Conservation (phyloP, 306 rosid genomes). For the Crotalaria pallida region DNA sequence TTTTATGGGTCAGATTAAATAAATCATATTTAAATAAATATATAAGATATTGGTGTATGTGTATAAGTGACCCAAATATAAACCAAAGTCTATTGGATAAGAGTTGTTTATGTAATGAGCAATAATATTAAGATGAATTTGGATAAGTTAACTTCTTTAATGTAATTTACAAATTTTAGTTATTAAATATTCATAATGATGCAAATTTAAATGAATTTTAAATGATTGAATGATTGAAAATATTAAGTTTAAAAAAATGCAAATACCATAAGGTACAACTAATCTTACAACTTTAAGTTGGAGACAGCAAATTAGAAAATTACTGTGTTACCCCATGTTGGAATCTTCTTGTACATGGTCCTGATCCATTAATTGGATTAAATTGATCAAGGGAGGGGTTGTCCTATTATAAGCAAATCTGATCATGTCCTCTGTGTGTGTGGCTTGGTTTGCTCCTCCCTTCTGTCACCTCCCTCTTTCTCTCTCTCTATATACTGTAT, state of each 20-base stretch:
- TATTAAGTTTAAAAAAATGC: too few species aligned
- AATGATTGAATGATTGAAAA: too few species aligned
- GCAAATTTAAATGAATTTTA: too few species aligned
- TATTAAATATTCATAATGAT: too few species aligned
- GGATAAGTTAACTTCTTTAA: too few species aligned
- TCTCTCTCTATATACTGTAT: too few species aligned
- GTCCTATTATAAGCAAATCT: constrained; percentile 18
- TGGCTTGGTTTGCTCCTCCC: constrained; percentile 17
- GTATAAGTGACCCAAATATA: neutral
- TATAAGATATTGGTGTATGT: neutral
- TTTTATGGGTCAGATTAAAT: too few species aligned
- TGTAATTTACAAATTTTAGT: too few species aligned
- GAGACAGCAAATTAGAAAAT: neutral
- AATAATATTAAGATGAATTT: neutral
- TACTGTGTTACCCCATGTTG: constrained; percentile 22
- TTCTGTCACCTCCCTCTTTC: constrained; percentile 2
- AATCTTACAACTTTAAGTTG: neutral
- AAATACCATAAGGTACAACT: too few species aligned
- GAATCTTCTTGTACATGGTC: constrained; percentile 33
- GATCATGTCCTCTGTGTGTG: neutral
- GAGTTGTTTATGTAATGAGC: neutral
- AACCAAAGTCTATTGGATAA: neutral
- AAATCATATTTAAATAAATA: too few species aligned
- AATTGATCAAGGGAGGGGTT: constrained; percentile 23
- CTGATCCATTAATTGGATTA: constrained; percentile 33